Evolutionary conservation across 768 basidiomycete genomes (phyloP).

Genomic region (Suillus paluster): DNA sequence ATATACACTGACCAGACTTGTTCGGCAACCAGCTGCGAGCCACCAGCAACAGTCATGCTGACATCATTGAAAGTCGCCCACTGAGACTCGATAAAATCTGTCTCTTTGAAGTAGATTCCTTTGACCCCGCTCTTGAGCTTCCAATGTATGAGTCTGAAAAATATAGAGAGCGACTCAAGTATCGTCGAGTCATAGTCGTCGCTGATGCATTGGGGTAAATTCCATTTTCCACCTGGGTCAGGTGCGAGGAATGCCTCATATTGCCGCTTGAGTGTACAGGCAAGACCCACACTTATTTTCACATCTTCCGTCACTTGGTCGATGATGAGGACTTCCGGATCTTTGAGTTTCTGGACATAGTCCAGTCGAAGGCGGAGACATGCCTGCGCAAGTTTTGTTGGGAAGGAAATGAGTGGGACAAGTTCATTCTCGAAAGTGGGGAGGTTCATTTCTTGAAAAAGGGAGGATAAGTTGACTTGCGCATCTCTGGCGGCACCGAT

Average conservation of each 20-base stretch:
- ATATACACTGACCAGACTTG: conserved; percentile 78
- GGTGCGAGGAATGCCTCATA: conserved; percentile 91
- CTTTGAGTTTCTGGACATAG: conserved; percentile 84
- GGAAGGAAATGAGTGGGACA: conserved; percentile 92
- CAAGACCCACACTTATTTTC: conserved; percentile 87
- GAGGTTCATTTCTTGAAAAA: conserved; percentile 87
- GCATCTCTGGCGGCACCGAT: conserved; percentile 86
- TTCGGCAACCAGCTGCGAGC: conserved; percentile 91
- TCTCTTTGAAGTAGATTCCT: conserved; percentile 96
- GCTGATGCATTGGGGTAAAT: conserved; percentile 84
- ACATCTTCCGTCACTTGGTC: conserved; percentile 95
- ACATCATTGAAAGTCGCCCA: conserved; percentile 96
- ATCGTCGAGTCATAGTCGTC: conserved; percentile 91
- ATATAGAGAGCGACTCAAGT: conserved; percentile 82
- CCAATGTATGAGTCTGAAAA: conserved; percentile 95
- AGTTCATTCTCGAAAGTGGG: conserved; percentile 90
- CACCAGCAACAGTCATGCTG: conserved; percentile 84
- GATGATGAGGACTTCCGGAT: conserved; percentile 88
- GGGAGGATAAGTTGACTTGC: conserved; percentile 75
- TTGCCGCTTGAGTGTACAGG: conserved; percentile 93
- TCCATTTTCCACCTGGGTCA: conserved; percentile 88
- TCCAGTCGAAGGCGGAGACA: conserved; percentile 88
- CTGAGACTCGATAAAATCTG: conserved; percentile 95
- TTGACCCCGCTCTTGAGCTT: conserved; percentile 92
- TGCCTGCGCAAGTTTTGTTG: conserved; percentile 92